These are phyloP conservation scores for Aeschynomene evenia DNA, from an alignment of 306 rosid species.

Conservation along the genomic window DNA sequence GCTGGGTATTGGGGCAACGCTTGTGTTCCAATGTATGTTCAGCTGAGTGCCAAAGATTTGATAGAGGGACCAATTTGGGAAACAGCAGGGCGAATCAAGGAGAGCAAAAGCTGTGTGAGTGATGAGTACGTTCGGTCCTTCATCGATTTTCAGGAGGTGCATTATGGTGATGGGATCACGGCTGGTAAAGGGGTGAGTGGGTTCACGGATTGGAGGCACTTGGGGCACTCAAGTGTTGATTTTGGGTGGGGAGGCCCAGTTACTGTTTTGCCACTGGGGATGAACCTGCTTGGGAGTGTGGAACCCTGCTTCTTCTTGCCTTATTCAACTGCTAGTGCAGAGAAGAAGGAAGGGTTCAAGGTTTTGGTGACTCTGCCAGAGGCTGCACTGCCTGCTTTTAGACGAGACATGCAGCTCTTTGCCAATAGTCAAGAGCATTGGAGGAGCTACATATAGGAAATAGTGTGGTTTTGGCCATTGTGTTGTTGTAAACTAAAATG, in stretches of 20 bases:
- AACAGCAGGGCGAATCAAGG: constrained; percentile 64
- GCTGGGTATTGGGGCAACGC: constrained; percentile 87
- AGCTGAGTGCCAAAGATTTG: constrained; percentile 50
- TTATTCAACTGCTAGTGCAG: constrained; percentile 38
- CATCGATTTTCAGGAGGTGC: constrained; percentile 65
- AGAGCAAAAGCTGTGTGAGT: constrained; percentile 63
- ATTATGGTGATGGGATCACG: constrained; percentile 60
- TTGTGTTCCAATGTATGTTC: constrained; percentile 72
- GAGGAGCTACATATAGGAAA: not conserved
- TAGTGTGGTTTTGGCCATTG: not conserved
- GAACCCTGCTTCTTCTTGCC: constrained; percentile 91
- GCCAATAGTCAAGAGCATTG: constrained; percentile 7
- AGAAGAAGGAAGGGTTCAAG: constrained; percentile 59
- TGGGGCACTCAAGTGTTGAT: constrained; percentile 82
- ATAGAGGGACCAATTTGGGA: constrained; percentile 62
- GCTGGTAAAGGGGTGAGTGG: constrained; percentile 75
- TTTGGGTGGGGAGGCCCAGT: constrained; percentile 97
- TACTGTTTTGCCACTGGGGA: constrained; percentile 70
- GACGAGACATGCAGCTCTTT: constrained; percentile 55
- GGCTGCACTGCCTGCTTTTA: constrained; percentile 57
- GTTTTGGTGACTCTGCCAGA: constrained; percentile 54
- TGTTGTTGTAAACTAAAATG: not conserved
- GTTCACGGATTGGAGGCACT: constrained; percentile 91
- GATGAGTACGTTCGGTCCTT: constrained; percentile 75
- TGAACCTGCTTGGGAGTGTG: constrained; percentile 68